Evolutionary conservation across 768 basidiomycete genomes (phyloP), one percentile per base, ranked within the genome.

Genomic region (Hortiboletus campestris): DNA sequence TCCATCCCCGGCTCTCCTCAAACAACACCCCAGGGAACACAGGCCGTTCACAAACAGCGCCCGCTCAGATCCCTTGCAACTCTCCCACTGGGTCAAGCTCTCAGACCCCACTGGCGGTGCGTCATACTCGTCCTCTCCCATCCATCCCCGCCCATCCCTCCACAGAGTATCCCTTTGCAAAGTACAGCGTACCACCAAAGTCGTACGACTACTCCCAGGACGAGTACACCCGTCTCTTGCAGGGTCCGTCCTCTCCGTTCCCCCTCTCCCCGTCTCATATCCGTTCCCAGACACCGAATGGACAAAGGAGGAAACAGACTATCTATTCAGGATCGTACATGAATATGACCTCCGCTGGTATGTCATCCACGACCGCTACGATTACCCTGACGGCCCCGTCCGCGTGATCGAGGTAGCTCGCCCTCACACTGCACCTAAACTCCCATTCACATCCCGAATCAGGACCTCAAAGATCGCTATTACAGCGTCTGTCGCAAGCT

Each of bases 381-480:
- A 91, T 5, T 91, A 78, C 65, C 77, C 82, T 2, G 74, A 72
- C n/a, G 82, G 83, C 10, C 66, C 72, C 36, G 46, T 62, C 25
- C 82, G 86, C 20, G 76, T 78, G n/a, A 76, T 94, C 50, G 94
- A 95, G 79, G 94, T 90, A 63, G 32, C 34, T 17, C 9, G 31
- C 34, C 36, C 25, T 10, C 49, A 7, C 43, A 16, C 25, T 17
- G 10, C 38, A 49, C 14, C 38, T 10, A 31, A 31, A 9, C 49
- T 2, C 53, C 14, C 49, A 14, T 29, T 58, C 3, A 58, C 51
- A 32, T 29, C 32, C 7, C 16, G 28, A 10, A 29, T 46, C 49
- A 63, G 92, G 95, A 97, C 58, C 72, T 98, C 61, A 98, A 98
- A 75, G 91, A 94, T 62, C 80, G 97, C 29, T 98, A 98, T 66